Conservation (phyloP, 2,329 filamentous ascomycete species). For the Curvularia lunata region DNA sequence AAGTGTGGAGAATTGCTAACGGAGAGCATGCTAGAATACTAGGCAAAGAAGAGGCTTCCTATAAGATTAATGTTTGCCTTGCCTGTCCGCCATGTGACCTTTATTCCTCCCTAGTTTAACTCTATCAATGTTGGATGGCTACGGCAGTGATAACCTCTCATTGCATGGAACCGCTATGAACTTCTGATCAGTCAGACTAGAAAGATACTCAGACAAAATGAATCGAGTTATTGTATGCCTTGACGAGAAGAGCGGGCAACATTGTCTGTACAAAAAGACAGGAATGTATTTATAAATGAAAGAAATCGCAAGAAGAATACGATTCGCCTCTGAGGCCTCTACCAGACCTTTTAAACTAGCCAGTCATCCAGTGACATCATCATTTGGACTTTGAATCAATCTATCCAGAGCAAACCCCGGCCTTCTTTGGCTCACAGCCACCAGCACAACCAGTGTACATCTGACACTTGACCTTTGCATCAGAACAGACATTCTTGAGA, state of each 20-base stretch:
- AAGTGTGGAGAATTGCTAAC: not conserved
- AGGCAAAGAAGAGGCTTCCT: not conserved
- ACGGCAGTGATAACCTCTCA: not conserved
- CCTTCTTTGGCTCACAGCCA: slow-evolving; percentile 37
- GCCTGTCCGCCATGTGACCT: not conserved
- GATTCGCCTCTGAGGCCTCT: not conserved
- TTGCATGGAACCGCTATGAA: not conserved
- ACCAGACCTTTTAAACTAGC: not conserved
- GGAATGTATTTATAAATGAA: slow-evolving; percentile 5
- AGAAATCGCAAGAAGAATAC: not conserved
- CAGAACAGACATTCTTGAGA: slow-evolving; percentile 38
- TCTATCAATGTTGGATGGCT: not conserved
- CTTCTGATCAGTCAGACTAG: not conserved
- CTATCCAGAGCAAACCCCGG: slow-evolving; percentile 33
- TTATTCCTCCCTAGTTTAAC: not conserved
- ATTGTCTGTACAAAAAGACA: slow-evolving; percentile 1
- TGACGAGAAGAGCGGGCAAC: not conserved
- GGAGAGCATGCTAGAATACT: too few species aligned
- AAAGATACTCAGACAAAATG: too few species aligned
- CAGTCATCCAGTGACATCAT: not conserved
- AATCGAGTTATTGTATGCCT: too few species aligned
- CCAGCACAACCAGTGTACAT: slow-evolving; percentile 40
- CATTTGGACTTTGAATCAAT: not conserved
- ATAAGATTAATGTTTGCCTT: not conserved
- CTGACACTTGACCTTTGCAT: slow-evolving; percentile 32